A percentile compares a stretch with the other conserved stretches of the same genome.
phyloP scores from a whole-genome alignment of 495 filamentous ascomycete species.

The Cercophora sp. region DNA sequence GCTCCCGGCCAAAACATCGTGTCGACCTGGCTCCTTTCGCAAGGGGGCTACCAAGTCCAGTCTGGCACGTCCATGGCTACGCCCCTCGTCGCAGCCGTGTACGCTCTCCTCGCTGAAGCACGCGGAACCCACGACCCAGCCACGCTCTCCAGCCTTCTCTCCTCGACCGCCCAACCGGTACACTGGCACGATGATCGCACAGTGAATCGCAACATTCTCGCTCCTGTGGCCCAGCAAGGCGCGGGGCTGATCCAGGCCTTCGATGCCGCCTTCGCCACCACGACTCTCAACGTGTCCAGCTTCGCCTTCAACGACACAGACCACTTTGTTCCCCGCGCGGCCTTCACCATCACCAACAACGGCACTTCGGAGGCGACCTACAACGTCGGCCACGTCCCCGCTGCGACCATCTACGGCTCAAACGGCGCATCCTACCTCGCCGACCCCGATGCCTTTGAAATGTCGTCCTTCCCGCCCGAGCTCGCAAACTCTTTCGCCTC shows the following conservation, averaged over 20 bases:
- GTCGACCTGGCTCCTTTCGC: slow-evolving; percentile 43
- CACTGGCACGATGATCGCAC: slow-evolving; percentile 43
- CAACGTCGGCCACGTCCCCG: slow-evolving; percentile 33
- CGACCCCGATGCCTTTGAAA: slow-evolving; percentile 25
- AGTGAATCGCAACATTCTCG: slow-evolving; percentile 33
- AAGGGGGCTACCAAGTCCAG: slow-evolving; percentile 44
- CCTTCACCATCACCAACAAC: slow-evolving; percentile 46
- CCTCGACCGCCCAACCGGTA: slow-evolving; percentile 37
- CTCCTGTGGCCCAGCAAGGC: slow-evolving; percentile 50
- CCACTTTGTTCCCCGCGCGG: slow-evolving; percentile 36
- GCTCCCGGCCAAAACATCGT: slow-evolving; percentile 48
- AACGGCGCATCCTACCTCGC: slow-evolving; percentile 30
- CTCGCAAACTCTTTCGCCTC: not conserved
- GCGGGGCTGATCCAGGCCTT: slow-evolving; percentile 51
- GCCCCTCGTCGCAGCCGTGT: slow-evolving; percentile 45
- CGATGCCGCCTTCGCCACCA: slow-evolving; percentile 45
- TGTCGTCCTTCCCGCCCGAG: not conserved
- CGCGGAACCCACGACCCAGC: slow-evolving; percentile 36
- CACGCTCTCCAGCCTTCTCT: slow-evolving; percentile 31
- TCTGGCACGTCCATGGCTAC: slow-evolving; percentile 56
- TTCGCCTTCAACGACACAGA: slow-evolving; percentile 53
- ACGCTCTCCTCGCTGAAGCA: slow-evolving; percentile 44
- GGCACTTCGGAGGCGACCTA: slow-evolving; percentile 40
- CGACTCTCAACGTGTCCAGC: slow-evolving; percentile 42
- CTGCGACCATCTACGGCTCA: slow-evolving; percentile 35